Conservation (phyloP, 2,329 filamentous ascomycete genomes). For the Sarocladiaceae sp. region DNA sequence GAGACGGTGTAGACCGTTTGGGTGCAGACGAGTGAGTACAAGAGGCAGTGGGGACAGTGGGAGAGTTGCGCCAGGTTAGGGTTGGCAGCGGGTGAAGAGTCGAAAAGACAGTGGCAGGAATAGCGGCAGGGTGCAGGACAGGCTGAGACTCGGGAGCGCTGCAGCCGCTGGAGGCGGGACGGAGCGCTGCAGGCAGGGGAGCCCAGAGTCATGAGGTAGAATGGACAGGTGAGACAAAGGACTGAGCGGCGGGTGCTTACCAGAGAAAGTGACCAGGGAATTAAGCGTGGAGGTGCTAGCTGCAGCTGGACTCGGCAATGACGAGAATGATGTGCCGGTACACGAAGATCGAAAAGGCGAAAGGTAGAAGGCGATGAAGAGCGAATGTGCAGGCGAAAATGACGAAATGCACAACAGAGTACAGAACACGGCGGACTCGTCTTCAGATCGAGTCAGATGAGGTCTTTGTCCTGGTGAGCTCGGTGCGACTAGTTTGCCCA, state of each 20-base stretch:
- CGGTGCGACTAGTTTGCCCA: neutral
- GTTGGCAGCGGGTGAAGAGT: neutral
- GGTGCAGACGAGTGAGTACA: slow-evolving; percentile 12
- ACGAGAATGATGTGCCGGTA: neutral
- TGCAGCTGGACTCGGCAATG: neutral
- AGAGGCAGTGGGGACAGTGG: slow-evolving; percentile 14
- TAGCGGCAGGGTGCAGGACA: neutral
- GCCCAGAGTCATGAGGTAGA: neutral
- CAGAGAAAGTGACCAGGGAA: neutral
- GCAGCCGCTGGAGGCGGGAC: slow-evolving; percentile 3
- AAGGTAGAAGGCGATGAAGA: slow-evolving; percentile 4
- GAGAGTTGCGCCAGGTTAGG: slow-evolving; percentile 4
- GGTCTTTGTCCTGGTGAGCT: neutral
- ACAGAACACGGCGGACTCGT: too few species aligned
- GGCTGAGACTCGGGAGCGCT: slow-evolving; percentile 1
- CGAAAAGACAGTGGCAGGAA: slow-evolving; percentile 1
- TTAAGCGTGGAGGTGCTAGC: neutral
- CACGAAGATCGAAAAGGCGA: neutral
- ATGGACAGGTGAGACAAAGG: neutral
- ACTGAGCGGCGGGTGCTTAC: neutral
- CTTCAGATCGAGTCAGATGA: slow-evolving; percentile 4
- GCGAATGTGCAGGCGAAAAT: neutral
- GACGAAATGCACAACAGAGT: slow-evolving; percentile 1
- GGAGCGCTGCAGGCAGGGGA: slow-evolving; percentile 2
- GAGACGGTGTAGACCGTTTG: slow-evolving; percentile 12